Percentiles rank a stretch among this genome's conserved stretches.
phyloP scores from a whole-genome alignment of 768 basidiomycete species.

The Dentipellis sp. region DNA sequence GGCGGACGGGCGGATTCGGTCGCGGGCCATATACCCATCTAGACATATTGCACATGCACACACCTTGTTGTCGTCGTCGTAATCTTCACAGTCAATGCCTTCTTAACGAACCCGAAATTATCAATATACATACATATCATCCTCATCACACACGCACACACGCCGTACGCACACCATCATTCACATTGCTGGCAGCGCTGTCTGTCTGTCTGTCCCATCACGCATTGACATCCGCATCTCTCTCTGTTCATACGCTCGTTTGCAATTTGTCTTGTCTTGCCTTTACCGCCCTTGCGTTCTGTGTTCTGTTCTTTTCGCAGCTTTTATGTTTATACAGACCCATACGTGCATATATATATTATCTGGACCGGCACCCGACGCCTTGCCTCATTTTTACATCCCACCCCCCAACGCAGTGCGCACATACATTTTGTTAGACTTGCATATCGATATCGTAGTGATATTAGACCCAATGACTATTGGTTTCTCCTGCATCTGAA shows the following conservation, averaged over 20 bases:
- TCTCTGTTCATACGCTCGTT: no score
- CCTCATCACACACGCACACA: neutral
- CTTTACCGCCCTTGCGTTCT: no score
- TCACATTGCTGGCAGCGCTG: neutral
- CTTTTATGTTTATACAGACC: no score
- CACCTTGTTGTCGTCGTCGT: neutral
- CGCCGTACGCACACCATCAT: neutral
- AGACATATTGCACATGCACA: neutral
- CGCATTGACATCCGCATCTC: no score
- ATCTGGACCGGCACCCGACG: no score
- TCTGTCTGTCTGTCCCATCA: no score
- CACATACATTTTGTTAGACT: neutral
- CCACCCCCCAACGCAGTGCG: no score
- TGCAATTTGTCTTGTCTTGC: no score
- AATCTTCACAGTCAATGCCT: neutral
- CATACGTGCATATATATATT: no score
- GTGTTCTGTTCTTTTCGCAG: no score
- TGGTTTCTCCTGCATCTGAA: neutral
- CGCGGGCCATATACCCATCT: constrained; percentile 12
- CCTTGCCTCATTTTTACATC: no score
- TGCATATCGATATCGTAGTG: neutral
- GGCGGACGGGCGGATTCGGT: neutral
- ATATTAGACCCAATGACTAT: neutral
- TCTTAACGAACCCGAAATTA: neutral
- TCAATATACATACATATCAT: neutral